Conservation (phyloP, 805 yeast species). For the Phaffomyces opuntiae region DNA sequence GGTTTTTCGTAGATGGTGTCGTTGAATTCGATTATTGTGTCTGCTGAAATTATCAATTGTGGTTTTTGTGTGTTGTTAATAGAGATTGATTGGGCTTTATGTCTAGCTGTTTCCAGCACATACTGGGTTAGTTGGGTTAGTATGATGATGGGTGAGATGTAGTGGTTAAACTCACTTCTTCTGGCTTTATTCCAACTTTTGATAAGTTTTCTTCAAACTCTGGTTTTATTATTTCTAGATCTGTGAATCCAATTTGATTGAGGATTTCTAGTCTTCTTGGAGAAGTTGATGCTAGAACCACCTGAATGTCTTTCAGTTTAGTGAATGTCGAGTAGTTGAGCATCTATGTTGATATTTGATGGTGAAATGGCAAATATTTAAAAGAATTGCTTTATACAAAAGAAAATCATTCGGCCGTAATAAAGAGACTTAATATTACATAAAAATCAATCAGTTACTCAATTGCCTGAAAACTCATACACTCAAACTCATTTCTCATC, state of each 20-base stretch:
- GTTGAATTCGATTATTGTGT: conserved; percentile 62
- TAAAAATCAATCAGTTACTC: no score
- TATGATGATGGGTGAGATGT: not conserved
- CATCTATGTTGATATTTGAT: no score
- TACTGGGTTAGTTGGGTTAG: conserved; percentile 31
- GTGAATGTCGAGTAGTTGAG: conserved; percentile 26
- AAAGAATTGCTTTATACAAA: no score
- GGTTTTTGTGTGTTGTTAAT: conserved; percentile 28
- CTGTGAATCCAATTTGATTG: conserved; percentile 43
- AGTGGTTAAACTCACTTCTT: conserved; percentile 27
- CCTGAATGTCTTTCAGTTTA: conserved; percentile 10
- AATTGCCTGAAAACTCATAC: not conserved
- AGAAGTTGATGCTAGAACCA: conserved; percentile 78
- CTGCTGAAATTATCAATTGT: conserved; percentile 56
- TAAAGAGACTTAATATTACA: no score
- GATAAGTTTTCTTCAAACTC: conserved; percentile 71
- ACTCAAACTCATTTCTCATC: no score
- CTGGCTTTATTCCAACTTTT: conserved; percentile 41
- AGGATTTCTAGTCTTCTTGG: conserved; percentile 76
- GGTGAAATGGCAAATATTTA: no score
- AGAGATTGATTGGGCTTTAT: conserved; percentile 62
- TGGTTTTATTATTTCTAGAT: conserved; percentile 48
- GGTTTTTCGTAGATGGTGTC: conserved; percentile 79
- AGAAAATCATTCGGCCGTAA: no score
- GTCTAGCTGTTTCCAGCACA: conserved; percentile 61